These are phyloP conservation scores for Amaranthus cruentus DNA, from an alignment of 148 eudicot species.

Conservation along the genomic window DNA sequence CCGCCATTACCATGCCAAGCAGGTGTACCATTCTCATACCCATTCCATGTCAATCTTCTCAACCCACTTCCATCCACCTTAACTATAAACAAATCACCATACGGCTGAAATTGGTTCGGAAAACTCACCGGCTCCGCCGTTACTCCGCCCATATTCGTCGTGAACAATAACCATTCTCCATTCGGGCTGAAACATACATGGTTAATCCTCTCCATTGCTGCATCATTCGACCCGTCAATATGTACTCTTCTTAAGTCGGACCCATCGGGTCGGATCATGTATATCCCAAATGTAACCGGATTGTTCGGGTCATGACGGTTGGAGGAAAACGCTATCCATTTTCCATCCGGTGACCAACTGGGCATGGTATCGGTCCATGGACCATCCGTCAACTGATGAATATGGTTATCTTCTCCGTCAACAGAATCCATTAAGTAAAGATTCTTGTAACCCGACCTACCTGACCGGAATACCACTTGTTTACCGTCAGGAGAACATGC, in stretches of 20 bases:
- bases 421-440: constrained; percentile 61
- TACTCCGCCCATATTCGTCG: constrained; percentile 60
- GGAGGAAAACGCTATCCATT: constrained; percentile 72
- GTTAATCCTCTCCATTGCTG: constrained; percentile 57
- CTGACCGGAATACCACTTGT: constrained; percentile 63
- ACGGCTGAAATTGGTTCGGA: constrained; percentile 86
- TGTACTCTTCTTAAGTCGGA: constrained; percentile 40
- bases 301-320: constrained; percentile 58
- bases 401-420: constrained; percentile 44
- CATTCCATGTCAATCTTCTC: constrained; percentile 60
- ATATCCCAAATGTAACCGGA: constrained; percentile 46
- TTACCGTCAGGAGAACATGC: constrained; percentile 86
- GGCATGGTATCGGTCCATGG: constrained; percentile 91
- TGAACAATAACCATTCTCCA: constrained; percentile 66
- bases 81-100: constrained; percentile 57
- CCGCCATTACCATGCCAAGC: constrained; percentile 44
- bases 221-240: constrained; percentile 40
- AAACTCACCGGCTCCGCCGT: constrained; percentile 73
- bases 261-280: constrained; percentile 55
- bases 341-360: constrained; percentile 76
- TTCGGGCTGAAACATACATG: constrained; percentile 71
- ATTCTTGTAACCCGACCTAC: constrained; percentile 76
- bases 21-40: constrained; percentile 83
- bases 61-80: constrained; percentile 65
- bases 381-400: constrained; percentile 62